A percentile compares a stretch with the other conserved stretches of the same genome.
phyloP scores from a whole-genome alignment of 2,329 filamentous ascomycete genomes.

The Dissoconium aciculare region DNA sequence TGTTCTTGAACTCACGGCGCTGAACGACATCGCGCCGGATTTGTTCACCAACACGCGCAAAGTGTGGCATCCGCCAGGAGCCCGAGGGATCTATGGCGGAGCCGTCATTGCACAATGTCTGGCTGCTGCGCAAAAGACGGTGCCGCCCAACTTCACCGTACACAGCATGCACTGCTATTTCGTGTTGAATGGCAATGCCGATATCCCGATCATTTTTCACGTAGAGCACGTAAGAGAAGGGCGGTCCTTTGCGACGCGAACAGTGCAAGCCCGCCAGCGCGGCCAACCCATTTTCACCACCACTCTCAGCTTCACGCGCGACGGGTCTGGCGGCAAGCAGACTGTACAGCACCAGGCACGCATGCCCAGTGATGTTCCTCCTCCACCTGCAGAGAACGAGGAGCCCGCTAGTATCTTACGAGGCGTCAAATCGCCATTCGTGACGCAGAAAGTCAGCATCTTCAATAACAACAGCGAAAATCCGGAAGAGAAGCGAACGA shows the following conservation, averaged over 20 bases:
- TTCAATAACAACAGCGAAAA: constrained; percentile 37
- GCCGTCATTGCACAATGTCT: constrained; percentile 87
- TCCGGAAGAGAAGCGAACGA: constrained; percentile 51
- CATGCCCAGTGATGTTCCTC: constrained; percentile 33
- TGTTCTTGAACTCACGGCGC: constrained; percentile 68
- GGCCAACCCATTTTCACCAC: constrained; percentile 90
- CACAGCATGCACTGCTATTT: constrained; percentile 99
- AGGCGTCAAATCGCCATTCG: constrained; percentile 38
- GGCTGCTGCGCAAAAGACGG: constrained; percentile 73
- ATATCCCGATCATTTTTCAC: constrained; percentile 82
- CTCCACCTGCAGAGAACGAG: constrained; percentile 29
- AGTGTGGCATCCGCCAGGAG: constrained; percentile 82
- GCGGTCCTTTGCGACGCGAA: constrained; percentile 75
- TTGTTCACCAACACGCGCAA: constrained; percentile 90
- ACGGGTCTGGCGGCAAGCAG: constrained; percentile 42
- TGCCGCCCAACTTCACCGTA: constrained; percentile 62
- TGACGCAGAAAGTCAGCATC: constrained; percentile 42
- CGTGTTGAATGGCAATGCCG: constrained; percentile 71
- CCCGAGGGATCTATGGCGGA: constrained; percentile 86
- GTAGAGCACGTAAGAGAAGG: constrained; percentile 89
- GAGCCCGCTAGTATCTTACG: constrained; percentile 22
- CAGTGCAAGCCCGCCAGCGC: constrained; percentile 84
- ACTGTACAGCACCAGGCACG: constrained; percentile 50
- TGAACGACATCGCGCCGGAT: constrained; percentile 62
- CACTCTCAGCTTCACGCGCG: constrained; percentile 73